Evolutionary conservation across 2,329 filamentous ascomycete species (phyloP).

Genomic region (Atkinsonella texensis): DNA sequence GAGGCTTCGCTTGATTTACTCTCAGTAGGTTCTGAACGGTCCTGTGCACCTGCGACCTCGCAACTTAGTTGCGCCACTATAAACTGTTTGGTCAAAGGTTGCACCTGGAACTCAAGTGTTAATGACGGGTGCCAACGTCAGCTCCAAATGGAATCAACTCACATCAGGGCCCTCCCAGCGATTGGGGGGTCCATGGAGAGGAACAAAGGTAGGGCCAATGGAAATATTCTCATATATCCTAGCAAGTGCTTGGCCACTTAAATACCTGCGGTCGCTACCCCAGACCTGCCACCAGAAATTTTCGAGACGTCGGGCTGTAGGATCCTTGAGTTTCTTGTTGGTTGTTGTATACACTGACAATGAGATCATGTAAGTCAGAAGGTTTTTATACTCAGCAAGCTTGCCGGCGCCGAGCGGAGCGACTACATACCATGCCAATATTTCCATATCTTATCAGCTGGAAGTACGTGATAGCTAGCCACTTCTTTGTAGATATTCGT

Average conservation of each 20-base stretch:
- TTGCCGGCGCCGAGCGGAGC: background rate
- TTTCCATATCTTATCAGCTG: constrained; percentile 39
- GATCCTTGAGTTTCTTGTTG: constrained; percentile 44
- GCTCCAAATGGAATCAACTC: constrained; percentile 1
- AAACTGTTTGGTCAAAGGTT: constrained; percentile 18
- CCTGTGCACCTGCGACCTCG: constrained; percentile 6
- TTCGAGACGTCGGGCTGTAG: constrained; percentile 49
- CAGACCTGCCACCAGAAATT: constrained; percentile 58
- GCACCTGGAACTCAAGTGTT: constrained; percentile 11
- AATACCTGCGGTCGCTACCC: constrained; percentile 42
- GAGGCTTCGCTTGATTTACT: constrained; percentile 12
- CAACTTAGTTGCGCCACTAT: constrained; percentile 13
- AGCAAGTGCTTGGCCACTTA: constrained; percentile 42
- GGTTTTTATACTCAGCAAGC: too few relatives aligned
- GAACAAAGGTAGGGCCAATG: constrained; percentile 43
- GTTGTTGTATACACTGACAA: constrained; percentile 47
- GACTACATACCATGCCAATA: constrained; percentile 42
- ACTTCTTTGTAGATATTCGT: constrained; percentile 40
- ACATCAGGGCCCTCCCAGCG: constrained; percentile 41
- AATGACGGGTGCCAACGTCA: background rate
- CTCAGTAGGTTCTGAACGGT: constrained; percentile 7
- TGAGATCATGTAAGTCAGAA: background rate
- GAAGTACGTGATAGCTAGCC: constrained; percentile 36
- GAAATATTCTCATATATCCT: constrained; percentile 46
- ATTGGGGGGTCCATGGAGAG: constrained; percentile 39